Conservation (phyloP, 1,284 basidiomycete genomes). For the Ustilago trichophora region DNA sequence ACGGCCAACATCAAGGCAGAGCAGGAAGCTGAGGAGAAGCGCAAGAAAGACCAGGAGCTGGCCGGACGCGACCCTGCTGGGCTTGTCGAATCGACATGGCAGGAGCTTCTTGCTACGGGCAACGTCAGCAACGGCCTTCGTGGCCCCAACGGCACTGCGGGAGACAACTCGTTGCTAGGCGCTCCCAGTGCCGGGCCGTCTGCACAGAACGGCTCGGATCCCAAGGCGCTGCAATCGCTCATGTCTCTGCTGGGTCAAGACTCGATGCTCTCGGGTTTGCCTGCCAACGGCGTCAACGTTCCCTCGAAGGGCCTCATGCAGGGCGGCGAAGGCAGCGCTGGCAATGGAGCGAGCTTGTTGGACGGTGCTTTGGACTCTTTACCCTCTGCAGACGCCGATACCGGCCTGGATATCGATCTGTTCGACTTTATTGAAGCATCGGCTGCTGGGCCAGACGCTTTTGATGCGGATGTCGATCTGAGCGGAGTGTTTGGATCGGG, state of each 20-base stretch:
- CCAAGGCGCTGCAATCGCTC: slow-evolving; percentile 44
- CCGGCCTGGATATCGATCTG: slow-evolving; percentile 46
- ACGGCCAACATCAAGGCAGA: slow-evolving; percentile 40
- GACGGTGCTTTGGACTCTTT: slow-evolving; percentile 29
- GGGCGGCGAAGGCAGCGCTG: slow-evolving; percentile 9
- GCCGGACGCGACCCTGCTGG: slow-evolving; percentile 44
- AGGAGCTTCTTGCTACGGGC: slow-evolving; percentile 41
- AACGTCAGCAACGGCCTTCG: slow-evolving; percentile 16
- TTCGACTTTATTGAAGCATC: slow-evolving; percentile 57
- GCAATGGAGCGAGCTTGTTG: slow-evolving; percentile 24
- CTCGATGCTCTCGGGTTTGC: slow-evolving; percentile 36
- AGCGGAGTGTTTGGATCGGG: slow-evolving; percentile 39
- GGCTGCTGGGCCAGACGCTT: slow-evolving; percentile 44
- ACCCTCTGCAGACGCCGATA: slow-evolving; percentile 46
- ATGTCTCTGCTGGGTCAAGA: slow-evolving; percentile 48
- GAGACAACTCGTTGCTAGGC: slow-evolving; percentile 26
- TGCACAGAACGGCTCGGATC: slow-evolving; percentile 21
- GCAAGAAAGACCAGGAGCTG: slow-evolving; percentile 41
- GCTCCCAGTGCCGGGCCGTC: slow-evolving; percentile 27
- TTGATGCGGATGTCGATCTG: slow-evolving; percentile 46
- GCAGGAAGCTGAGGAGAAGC: slow-evolving; percentile 39
- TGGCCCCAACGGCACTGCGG: slow-evolving; percentile 5
- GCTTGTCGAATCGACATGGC: slow-evolving; percentile 52
- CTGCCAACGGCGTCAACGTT: slow-evolving; percentile 13
- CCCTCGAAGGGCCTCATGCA: slow-evolving; percentile 14